Base-by-base conservation (phyloP, 2,329 filamentous ascomycete species). In the Penicillium oxalicum region DNA sequence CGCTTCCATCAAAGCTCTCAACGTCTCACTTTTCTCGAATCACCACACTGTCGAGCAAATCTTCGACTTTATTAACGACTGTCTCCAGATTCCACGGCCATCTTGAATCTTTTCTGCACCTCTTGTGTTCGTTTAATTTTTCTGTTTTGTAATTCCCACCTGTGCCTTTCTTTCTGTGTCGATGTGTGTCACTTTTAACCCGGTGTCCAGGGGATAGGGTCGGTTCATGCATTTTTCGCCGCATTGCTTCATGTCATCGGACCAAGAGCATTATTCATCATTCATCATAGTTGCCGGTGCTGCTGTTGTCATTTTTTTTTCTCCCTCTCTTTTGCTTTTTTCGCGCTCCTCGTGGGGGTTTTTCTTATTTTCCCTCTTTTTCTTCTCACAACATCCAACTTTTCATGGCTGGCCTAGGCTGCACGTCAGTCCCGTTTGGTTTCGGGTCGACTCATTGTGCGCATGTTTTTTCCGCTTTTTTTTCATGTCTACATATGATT, bases 241-340 rank as follows among this genome's bases (percentile, higher is more conserved):
- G 34, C 47, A 45, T 52, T 42, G 44, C 46, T 37, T 18, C 18
- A 18, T 40, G 35, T 47, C 42, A 45, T 50, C 32, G 13, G 34
- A 45, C 33, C 29, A 35, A 44, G 24, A 9, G 41, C 41, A 44
- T n/a, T 36, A 44, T 44, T 43, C 29, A 44, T 48, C 36, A 44
- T 38, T 29, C 40, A 52, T 49, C 48, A 44, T 51, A 45, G 49
- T 34, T 34, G 35, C 32, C 32, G 32, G 34, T 44, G 33, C 11
- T n/a, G 34, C 29, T 27, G 5, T 9, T 34, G 35, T 44, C 28
- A 32, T 28, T 27, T 37, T 28, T 28, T 6, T 5, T 24, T 44
- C 9, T 37, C 12, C 25, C 24, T 27, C 11, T 24, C 7, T 24
- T 11, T n/a, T 9, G 6, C 4, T 24, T 9, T 27, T 35, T 12